Evolutionary conservation across 495 filamentous ascomycete genomes (phyloP).

Genomic region (Aspergillus biplanus): DNA sequence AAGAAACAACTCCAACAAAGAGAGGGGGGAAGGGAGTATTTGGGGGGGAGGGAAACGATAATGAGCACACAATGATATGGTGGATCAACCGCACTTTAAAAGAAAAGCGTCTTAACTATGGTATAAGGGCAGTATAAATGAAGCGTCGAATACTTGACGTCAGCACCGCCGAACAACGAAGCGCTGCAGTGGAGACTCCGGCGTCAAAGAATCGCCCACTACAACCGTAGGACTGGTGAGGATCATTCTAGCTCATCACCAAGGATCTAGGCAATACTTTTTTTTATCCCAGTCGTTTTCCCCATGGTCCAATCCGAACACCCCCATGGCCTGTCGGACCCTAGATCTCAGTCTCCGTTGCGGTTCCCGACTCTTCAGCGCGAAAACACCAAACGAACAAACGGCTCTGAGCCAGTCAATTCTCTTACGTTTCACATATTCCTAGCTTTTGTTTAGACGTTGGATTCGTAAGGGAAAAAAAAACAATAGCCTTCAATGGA

Average conservation of each 20-base stretch:
- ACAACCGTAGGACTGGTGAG: conserved; percentile 6
- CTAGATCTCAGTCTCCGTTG: not conserved
- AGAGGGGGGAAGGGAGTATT: not conserved
- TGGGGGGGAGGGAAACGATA: not conserved
- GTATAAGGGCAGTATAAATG: not conserved
- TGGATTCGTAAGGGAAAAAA: not conserved
- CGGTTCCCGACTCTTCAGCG: not conserved
- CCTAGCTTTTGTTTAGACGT: conserved; percentile 1
- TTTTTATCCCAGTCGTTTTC: not conserved
- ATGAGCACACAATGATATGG: not conserved
- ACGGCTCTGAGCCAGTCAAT: conserved; percentile 2
- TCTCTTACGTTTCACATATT: conserved; percentile 1
- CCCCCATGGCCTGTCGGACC: not conserved
- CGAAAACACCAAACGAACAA: conserved; percentile 12
- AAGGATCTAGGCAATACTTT: not conserved
- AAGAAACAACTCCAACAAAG: conserved; percentile 8
- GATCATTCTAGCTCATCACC: not conserved
- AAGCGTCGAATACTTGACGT: conserved; percentile 24
- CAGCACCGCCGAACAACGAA: conserved; percentile 21
- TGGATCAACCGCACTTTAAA: not conserved
- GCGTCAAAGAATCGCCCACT: conserved; percentile 21
- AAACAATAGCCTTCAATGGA: not conserved
- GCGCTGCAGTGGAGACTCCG: conserved; percentile 19
- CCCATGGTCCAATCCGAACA: conserved; percentile 12
- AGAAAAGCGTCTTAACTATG: not conserved